Evolutionary conservation across 345 rosid species (phyloP).

Genomic region (Gynandropsis gynandra): DNA sequence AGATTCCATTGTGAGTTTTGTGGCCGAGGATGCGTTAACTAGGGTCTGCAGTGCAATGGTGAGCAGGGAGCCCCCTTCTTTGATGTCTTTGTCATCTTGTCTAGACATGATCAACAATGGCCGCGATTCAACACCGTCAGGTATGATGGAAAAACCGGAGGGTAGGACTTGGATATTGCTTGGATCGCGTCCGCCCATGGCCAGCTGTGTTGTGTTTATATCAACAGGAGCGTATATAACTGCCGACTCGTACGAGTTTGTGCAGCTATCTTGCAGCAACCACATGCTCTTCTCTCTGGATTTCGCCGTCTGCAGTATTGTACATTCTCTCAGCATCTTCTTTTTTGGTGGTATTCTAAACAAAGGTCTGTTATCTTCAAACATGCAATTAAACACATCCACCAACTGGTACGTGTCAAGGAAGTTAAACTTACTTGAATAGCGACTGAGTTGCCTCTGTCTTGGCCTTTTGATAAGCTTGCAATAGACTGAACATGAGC

Average conservation of each 20-base stretch:
- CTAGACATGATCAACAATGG: conserved; percentile 77
- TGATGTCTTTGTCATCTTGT: conserved; percentile 67
- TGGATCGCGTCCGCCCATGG: conserved; percentile 85
- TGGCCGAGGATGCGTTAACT: conserved; percentile 57
- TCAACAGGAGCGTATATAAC: conserved; percentile 84
- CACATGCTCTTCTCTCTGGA: conserved; percentile 63
- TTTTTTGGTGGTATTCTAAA: no score
- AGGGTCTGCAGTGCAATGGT: conserved; percentile 72
- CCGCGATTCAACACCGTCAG: conserved; percentile 79
- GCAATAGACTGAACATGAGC: conserved; percentile 66
- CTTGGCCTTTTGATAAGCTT: conserved; percentile 82
- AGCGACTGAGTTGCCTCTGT: conserved; percentile 85
- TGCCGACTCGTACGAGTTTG: conserved; percentile 76
- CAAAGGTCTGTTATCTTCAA: no score
- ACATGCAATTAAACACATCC: no score
- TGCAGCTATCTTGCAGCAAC: conserved; percentile 84
- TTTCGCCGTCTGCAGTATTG: conserved; percentile 52
- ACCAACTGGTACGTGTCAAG: no score
- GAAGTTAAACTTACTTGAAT: conserved; percentile 67
- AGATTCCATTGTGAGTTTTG: conserved; percentile 64
- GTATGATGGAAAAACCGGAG: conserved; percentile 90
- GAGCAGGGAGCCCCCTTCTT: conserved; percentile 84
- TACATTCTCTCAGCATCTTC: no score
- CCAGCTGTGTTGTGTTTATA: conserved; percentile 65
- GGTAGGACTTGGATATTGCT: conserved; percentile 75